Percentiles rank a stretch among this genome's conserved stretches.
Conservation (phyloP, 179 eudicot species). For the Beta macrorhiza region DNA sequence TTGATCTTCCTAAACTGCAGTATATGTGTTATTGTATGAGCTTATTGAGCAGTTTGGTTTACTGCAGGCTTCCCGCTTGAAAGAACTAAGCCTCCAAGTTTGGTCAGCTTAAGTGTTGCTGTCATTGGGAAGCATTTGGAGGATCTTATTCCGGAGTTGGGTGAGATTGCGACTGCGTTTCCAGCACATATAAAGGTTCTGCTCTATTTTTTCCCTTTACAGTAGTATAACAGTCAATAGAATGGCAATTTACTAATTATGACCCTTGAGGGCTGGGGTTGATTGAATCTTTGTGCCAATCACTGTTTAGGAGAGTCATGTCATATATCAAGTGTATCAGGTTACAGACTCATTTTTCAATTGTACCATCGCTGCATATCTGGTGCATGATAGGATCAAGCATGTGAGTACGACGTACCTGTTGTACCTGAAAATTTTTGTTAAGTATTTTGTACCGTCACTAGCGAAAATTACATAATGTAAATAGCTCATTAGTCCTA, state of each 20-base stretch:
- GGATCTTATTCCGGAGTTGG: constrained; percentile 65
- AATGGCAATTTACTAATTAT: not conserved
- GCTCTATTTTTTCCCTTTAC: not conserved
- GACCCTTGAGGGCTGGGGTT: not conserved
- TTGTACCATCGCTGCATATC: no score
- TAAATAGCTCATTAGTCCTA: not conserved
- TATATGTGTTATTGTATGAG: not conserved
- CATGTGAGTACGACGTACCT: not conserved
- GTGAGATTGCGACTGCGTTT: constrained; percentile 49
- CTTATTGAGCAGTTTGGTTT: not conserved
- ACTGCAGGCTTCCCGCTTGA: constrained; percentile 32
- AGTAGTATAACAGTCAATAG: not conserved
- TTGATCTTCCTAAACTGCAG: not conserved
- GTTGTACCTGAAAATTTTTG: not conserved
- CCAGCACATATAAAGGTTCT: constrained; percentile 77
- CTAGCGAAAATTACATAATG: not conserved
- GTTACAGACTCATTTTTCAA: not conserved
- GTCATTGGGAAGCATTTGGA: constrained; percentile 79
- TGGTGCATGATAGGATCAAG: not conserved
- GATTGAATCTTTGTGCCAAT: not conserved
- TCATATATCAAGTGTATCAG: not conserved
- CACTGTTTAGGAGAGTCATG: not conserved
- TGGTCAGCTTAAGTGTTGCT: constrained; percentile 66
- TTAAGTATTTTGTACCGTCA: not conserved
- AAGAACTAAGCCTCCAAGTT: constrained; percentile 52